These are phyloP conservation scores for Tulasnella sp. DNA, from an alignment of 768 basidiomycete genomes.

Conservation along the genomic window DNA sequence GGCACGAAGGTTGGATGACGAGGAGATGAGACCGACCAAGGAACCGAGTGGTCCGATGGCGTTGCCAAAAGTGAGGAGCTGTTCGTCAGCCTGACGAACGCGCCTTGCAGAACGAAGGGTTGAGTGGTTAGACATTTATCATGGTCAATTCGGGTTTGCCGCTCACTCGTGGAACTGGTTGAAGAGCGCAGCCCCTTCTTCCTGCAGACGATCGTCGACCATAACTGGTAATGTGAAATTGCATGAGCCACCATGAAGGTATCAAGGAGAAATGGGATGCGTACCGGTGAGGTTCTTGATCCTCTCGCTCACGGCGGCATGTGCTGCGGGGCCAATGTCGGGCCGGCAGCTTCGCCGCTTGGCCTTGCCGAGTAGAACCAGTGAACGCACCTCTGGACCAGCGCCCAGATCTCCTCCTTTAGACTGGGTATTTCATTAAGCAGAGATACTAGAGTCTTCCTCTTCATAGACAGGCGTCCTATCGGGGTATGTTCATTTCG, in stretches of 20 bases:
- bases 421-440: conserved; percentile 34
- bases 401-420: conserved; percentile 24
- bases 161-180: conserved; percentile 63
- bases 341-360: background rate
- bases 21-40: conserved; percentile 75
- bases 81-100: conserved; percentile 65
- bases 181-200: conserved; percentile 66
- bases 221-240: background rate
- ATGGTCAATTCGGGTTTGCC: too few species aligned
- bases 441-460: conserved; percentile 34
- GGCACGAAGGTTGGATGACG: conserved; percentile 70
- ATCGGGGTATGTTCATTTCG: background rate
- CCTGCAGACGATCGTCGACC: conserved; percentile 71
- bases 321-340: background rate
- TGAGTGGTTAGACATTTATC: background rate
- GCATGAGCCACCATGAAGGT: background rate
- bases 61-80: conserved; percentile 77
- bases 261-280: background rate
- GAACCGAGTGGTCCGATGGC: conserved; percentile 76
- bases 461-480: conserved; percentile 30
- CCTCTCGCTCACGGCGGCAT: conserved; percentile 16
- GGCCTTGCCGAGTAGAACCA: background rate
- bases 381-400: background rate
- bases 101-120: conserved; percentile 46
- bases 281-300: conserved; percentile 18